These are phyloP conservation scores for Hypoxylon rickii DNA, from an alignment of 495 filamentous ascomycete genomes.

Conservation along the genomic window DNA sequence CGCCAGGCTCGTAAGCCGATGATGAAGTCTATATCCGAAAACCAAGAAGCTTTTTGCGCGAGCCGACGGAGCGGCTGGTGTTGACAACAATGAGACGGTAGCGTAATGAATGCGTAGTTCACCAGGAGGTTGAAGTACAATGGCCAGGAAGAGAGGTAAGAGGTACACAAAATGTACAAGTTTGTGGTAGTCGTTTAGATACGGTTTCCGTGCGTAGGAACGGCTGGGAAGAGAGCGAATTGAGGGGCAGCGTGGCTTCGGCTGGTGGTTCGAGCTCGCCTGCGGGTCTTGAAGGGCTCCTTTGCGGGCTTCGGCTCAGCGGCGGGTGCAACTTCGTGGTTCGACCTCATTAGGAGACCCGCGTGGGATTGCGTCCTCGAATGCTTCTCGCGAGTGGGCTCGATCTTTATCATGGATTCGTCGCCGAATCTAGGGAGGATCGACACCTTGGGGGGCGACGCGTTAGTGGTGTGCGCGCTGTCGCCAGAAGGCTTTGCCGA, in stretches of 20 bases:
- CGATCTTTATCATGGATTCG: slow-evolving; percentile 6
- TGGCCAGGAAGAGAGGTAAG: neutral
- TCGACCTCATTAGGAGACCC: slow-evolving; percentile 21
- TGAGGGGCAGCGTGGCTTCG: slow-evolving; percentile 35
- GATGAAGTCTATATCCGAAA: slow-evolving; percentile 17
- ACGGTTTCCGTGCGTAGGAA: slow-evolving; percentile 11
- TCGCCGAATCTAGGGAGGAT: slow-evolving; percentile 1
- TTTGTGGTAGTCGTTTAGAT: slow-evolving; percentile 2
- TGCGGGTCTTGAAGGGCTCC: slow-evolving; percentile 30
- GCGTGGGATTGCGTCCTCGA: slow-evolving; percentile 35
- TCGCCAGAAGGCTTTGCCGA: slow-evolving; percentile 16
- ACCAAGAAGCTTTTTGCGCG: slow-evolving; percentile 10
- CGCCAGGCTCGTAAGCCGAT: slow-evolving; percentile 15
- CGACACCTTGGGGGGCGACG: slow-evolving; percentile 8
- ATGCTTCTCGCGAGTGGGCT: slow-evolving; percentile 25
- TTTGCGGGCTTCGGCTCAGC: slow-evolving; percentile 11
- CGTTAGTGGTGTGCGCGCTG: slow-evolving; percentile 1
- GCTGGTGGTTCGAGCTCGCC: slow-evolving; percentile 39
- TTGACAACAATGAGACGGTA: neutral
- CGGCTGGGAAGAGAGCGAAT: slow-evolving; percentile 35
- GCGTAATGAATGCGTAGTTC: slow-evolving; percentile 11
- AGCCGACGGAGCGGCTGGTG: neutral
- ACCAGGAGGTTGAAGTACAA: neutral
- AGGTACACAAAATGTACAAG: neutral
- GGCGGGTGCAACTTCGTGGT: slow-evolving; percentile 12